These are phyloP conservation scores for Tolypocladium ovalisporum DNA, from an alignment of 2,329 filamentous ascomycete genomes.

Conservation along the genomic window DNA sequence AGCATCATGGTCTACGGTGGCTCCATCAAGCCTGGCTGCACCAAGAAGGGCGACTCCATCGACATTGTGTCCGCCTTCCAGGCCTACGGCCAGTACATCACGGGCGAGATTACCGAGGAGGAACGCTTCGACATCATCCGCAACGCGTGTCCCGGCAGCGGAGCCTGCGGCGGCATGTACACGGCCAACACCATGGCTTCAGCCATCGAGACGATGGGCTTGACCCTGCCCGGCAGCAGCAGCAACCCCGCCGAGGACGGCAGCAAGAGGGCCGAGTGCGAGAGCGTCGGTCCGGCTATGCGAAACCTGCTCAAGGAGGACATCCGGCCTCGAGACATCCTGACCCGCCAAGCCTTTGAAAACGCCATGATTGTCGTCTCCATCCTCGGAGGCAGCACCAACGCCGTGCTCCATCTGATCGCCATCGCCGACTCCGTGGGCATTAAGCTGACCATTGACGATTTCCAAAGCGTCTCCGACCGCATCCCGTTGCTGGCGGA, in stretches of 20 bases:
- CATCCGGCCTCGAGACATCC: constrained; percentile 65
- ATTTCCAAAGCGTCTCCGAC: constrained; percentile 76
- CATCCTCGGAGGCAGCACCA: constrained; percentile 75
- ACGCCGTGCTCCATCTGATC: constrained; percentile 75
- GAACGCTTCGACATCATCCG: constrained; percentile 91
- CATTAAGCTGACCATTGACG: constrained; percentile 72
- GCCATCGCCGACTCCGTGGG: constrained; percentile 75
- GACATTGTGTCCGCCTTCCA: constrained; percentile 98
- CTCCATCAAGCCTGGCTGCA: constrained; percentile 85
- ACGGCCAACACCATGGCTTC: constrained; percentile 92
- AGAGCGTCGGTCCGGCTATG: constrained; percentile 60
- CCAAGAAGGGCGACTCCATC: constrained; percentile 61
- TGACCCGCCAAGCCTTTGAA: constrained; percentile 73
- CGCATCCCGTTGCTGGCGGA: constrained; percentile 71
- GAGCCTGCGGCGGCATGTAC: constrained; percentile 80
- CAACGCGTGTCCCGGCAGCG: constrained; percentile 59
- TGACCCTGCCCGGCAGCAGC: constrained; percentile 74
- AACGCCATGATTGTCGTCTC: constrained; percentile 77
- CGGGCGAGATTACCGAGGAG: constrained; percentile 83
- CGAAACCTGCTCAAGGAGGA: constrained; percentile 65
- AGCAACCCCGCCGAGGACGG: constrained; percentile 67
- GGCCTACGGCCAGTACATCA: constrained; percentile 89
- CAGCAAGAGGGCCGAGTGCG: constrained; percentile 63
- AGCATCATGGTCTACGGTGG: constrained; percentile 98
- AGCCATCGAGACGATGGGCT: constrained; percentile 81